These are phyloP conservation scores for Phytophthora pinifolia DNA, from an alignment of 352 stramenopile species.

Conservation along the genomic window DNA sequence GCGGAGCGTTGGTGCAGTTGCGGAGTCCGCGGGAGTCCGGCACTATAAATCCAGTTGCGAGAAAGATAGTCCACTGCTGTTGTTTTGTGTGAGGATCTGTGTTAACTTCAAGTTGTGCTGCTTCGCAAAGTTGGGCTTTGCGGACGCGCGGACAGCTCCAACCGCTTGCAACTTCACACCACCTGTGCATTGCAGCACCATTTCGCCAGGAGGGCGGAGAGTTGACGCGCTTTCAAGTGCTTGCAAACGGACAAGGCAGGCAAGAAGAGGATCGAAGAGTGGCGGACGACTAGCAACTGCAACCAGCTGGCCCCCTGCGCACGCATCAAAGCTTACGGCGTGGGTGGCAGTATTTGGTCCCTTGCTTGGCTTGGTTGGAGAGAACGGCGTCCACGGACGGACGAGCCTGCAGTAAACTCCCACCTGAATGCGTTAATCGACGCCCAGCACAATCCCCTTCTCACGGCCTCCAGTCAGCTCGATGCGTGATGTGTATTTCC, in stretches of 20 bases:
- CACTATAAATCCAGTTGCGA: conserved; percentile 25
- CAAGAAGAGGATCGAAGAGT: conserved; percentile 6
- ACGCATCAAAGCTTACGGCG: conserved; percentile 27
- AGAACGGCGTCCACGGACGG: neutral
- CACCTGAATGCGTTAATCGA: conserved; percentile 19
- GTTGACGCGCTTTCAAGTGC: conserved; percentile 11
- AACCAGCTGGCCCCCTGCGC: conserved; percentile 24
- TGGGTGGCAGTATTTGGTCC: neutral
- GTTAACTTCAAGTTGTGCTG: conserved; percentile 30
- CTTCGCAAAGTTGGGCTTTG: conserved; percentile 9
- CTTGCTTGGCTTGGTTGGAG: too few relatives aligned
- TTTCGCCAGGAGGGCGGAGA: conserved; percentile 19
- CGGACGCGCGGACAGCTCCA: conserved; percentile 9
- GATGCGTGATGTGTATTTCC: conserved; percentile 15
- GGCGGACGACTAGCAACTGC: conserved; percentile 21
- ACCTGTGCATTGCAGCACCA: conserved; percentile 23
- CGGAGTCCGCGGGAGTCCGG: conserved; percentile 13
- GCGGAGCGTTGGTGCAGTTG: too few relatives aligned
- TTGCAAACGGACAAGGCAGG: conserved; percentile 27
- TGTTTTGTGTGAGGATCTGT: conserved; percentile 2
- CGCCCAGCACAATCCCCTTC: conserved; percentile 21
- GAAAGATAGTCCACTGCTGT: conserved; percentile 14
- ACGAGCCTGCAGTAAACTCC: conserved; percentile 18
- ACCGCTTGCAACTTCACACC: conserved; percentile 3
- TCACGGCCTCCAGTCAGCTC: conserved; percentile 26